Conservation (phyloP, 2,329 filamentous ascomycete genomes). For the Claviceps sp. region DNA sequence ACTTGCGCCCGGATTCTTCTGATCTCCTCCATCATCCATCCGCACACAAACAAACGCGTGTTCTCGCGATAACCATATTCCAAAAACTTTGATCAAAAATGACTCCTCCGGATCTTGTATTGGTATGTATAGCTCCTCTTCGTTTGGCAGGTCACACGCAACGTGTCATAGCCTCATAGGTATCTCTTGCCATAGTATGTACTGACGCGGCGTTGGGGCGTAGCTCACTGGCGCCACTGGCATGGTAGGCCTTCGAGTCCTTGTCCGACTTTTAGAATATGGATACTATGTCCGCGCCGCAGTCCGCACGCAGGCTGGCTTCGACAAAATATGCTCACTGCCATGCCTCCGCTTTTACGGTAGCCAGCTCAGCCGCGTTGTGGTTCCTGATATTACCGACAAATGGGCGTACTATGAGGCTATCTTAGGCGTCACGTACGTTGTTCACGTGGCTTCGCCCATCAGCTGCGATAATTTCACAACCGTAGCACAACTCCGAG, state of each 20-base stretch:
- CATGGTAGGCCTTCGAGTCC: slow-evolving; percentile 17
- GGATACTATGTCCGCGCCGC: slow-evolving; percentile 18
- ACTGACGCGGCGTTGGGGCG: background rate
- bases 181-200: background rate
- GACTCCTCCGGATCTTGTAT: slow-evolving; percentile 1
- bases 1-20: too few species aligned
- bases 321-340: slow-evolving; percentile 9
- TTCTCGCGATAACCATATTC: too few species aligned
- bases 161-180: background rate
- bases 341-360: slow-evolving; percentile 2
- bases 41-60: too few species aligned
- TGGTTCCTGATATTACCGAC: slow-evolving; percentile 24
- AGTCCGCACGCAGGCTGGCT: slow-evolving; percentile 11
- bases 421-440: slow-evolving; percentile 23
- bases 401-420: slow-evolving; percentile 26
- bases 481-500: background rate
- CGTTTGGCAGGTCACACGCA: background rate
- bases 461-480: background rate
- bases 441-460: slow-evolving; percentile 21
- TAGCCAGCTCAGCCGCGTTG: slow-evolving; percentile 11
- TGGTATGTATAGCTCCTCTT: background rate
- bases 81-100: too few species aligned
- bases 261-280: slow-evolving; percentile 12
- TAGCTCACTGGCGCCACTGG: slow-evolving; percentile 18
- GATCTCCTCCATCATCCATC: too few species aligned